Percentiles rank a stretch among this genome's conserved stretches.
Conservation (phyloP, 2,329 filamentous ascomycete species). For the Coniella vitis region DNA sequence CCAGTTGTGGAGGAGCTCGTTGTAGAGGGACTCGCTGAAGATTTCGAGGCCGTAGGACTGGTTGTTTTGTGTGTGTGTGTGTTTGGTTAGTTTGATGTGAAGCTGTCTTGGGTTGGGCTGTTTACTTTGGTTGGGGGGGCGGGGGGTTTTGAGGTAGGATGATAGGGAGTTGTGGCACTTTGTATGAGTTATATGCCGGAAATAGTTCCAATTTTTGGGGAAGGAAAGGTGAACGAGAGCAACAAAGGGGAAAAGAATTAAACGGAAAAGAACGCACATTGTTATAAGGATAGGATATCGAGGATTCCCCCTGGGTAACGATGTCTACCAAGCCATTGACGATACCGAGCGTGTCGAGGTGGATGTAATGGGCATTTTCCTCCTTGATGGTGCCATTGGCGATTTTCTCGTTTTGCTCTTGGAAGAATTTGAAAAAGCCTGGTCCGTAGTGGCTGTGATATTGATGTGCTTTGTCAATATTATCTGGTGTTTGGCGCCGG, state of each 20-base stretch:
- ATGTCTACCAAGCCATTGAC: conserved; percentile 51
- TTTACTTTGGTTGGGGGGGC: neutral
- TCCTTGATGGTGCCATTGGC: conserved; percentile 14
- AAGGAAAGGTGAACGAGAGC: too few species aligned
- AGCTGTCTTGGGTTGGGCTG: too few species aligned
- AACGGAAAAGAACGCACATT: conserved; percentile 31
- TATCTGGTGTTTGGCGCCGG: neutral
- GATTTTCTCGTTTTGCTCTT: conserved; percentile 37
- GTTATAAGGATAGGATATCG: conserved; percentile 47
- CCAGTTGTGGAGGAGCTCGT: conserved; percentile 35
- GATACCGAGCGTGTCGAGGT: conserved; percentile 45
- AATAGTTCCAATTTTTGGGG: too few species aligned
- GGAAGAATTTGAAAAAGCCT: conserved; percentile 31
- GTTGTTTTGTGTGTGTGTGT: neutral
- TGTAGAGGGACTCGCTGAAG: conserved; percentile 40
- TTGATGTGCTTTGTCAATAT: neutral
- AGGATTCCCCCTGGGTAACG: conserved; percentile 38
- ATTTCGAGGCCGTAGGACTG: conserved; percentile 41
- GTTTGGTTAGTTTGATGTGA: too few species aligned
- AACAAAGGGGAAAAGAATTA: too few species aligned
- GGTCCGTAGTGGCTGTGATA: conserved; percentile 31
- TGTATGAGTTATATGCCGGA: too few species aligned
- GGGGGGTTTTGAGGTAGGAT: too few species aligned
- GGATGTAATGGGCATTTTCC: conserved; percentile 15
- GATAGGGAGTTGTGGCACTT: neutral